Base-by-base conservation (phyloP, 345 rosid genomes). In the Salix koriyanagi region DNA sequence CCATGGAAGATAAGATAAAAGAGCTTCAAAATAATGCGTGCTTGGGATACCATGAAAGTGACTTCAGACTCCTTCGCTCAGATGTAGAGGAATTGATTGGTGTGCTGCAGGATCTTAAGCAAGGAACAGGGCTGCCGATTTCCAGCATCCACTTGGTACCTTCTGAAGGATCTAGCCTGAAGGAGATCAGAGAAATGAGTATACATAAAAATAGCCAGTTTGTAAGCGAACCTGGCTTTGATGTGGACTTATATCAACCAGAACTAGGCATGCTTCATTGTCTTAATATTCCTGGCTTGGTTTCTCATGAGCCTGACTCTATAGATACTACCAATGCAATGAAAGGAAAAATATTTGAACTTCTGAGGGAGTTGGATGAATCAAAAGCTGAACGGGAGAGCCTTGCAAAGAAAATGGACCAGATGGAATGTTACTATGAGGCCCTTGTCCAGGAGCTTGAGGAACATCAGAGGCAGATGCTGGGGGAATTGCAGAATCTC, bases 401-500 rank as follows among this genome's bases (percentile, higher is more conserved):
- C 87, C 94, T 96, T 78, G 84, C 90, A 48, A 91, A 89, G 88
- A 96, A 96, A 89, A 93, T 93, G 97, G 92, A 86, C 77, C 92
- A 96, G 91, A 96, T 96, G 99, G 99, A 96, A 82, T 91, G 98
- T 79, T 93, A 96, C 81, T 96, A 96, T 69, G 98, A 96, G 86
- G 91, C 94, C 52, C 88, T 96, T 54, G 87, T 96, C 69, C 97
- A 91, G 85, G 99, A 96, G 89, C 97, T 96, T 48, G 99, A 93
- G 91, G 99, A 92, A 84, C 92, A 90, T 80, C 99, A 96, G 83
- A 87, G 98, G 84, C 99, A 87, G 87, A 85, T 96, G 86, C 80
- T 93, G 76, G 91, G 82, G 71, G 99, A 96, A 89, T 83, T 96
- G 83, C 96, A 96, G 89, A 93, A 78, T 86, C 87, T 93, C 75